Evolutionary conservation across 352 stramenopile genomes (phyloP), one percentile per base, ranked within the genome.

Genomic region (Phytophthora sojae): DNA sequence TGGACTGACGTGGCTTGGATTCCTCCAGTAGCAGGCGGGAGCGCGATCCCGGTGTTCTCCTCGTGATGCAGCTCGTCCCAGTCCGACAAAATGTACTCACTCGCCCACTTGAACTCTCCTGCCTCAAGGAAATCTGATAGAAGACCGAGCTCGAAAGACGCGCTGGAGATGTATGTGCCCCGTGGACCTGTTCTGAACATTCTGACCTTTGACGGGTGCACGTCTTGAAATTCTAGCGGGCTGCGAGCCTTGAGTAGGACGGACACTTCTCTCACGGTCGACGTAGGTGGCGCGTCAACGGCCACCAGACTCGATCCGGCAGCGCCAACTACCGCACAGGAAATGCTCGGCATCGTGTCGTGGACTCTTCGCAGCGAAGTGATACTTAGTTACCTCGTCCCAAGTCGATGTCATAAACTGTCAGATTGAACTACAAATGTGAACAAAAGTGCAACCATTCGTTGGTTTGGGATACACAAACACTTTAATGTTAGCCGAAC

Each of bases 131-230:
- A 49, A 7, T 49, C 42, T 49, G 42, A 14, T 21, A 49, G n/a
- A 19, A 49, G n/a, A 49, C 42, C n/a, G 15, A 49, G n/a, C 42
- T 49, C n/a, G n/a, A 49, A 49, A 49, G 42, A 49, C 42, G 42
- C 7, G 42, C 42, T 21, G 42, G 42, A 21, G 17, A 49, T 49
- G 17, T 21, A 49, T 1, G 4, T 49, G 17, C 42, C 42, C 1
- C 0, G 15, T 21, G 14, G 14, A 21, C 14, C 15, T 17, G 42
- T 49, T 2, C 42, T 49, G 42, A 49, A 49, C n/a, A 49, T 21
- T 9, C 4, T 1, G 11, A 49, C 11, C 42, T 21, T n/a, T 7
- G 7, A 29, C 15, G 17, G 6, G 0, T 15, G 17, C 5, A 59
- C 53, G n/a, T 45, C 53, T 44, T n/a, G 32, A 42, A 61, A 61